phyloP scores from a whole-genome alignment of 495 filamentous ascomycete genomes.

The Annulohypoxylon bovei region DNA sequence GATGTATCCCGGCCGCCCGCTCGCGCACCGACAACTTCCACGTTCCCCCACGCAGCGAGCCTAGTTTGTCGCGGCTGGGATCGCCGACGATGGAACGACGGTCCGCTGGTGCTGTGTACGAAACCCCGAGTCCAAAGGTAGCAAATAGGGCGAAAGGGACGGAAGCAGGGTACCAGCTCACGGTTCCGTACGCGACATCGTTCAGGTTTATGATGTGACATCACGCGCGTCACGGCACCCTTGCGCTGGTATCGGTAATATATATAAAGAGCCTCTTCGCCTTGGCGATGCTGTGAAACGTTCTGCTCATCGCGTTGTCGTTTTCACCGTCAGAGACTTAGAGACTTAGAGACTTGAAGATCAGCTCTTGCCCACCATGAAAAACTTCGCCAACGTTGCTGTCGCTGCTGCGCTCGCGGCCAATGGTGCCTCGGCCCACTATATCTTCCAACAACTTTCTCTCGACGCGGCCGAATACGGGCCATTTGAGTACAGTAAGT shows the following conservation, averaged over 20 bases:
- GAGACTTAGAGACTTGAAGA: slow-evolving; percentile 5
- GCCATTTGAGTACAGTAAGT: slow-evolving; percentile 45
- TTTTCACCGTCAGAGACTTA: not conserved
- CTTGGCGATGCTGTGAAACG: slow-evolving; percentile 18
- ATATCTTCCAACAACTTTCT: slow-evolving; percentile 47
- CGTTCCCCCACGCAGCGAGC: slow-evolving; percentile 1
- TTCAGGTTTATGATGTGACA: slow-evolving; percentile 15
- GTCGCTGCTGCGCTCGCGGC: slow-evolving; percentile 38
- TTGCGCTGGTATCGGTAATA: slow-evolving; percentile 24
- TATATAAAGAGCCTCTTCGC: slow-evolving; percentile 27
- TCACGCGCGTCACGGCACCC: slow-evolving; percentile 20
- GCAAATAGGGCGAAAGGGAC: slow-evolving; percentile 25
- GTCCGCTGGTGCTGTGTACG: slow-evolving; percentile 21
- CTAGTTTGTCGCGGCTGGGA: slow-evolving; percentile 18
- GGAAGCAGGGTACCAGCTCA: slow-evolving; percentile 3
- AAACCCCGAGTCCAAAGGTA: slow-evolving; percentile 7
- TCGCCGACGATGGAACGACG: slow-evolving; percentile 44
- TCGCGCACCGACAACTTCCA: slow-evolving; percentile 6
- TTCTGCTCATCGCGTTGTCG: slow-evolving; percentile 4
- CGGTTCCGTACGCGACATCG: not conserved
- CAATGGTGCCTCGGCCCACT: slow-evolving; percentile 43
- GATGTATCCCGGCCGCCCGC: slow-evolving; percentile 12
- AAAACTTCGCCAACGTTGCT: slow-evolving; percentile 42
- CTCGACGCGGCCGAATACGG: slow-evolving; percentile 35
- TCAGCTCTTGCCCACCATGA: slow-evolving; percentile 31